A percentile compares a stretch with the other conserved stretches of the same genome.
These are phyloP conservation scores for Ampelomyces quisqualis DNA, from an alignment of 2,329 filamentous ascomycete genomes.

Conservation along the genomic window DNA sequence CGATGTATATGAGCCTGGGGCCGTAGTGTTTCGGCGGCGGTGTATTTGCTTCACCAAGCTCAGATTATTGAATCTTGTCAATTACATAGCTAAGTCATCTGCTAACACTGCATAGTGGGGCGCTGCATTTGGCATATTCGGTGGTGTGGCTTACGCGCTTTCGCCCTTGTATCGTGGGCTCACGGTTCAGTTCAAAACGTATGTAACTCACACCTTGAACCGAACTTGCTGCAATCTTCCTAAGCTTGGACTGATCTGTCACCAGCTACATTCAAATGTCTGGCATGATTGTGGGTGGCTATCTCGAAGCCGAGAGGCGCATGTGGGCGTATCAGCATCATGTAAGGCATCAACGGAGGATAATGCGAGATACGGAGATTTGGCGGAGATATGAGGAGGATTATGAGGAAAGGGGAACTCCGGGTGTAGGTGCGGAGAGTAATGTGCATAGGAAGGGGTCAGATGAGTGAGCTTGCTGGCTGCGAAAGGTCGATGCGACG, in stretches of 20 bases:
- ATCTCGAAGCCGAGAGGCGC: slow-evolving; percentile 72
- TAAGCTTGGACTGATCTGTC: neutral
- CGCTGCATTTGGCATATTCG: slow-evolving; percentile 62
- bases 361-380: slow-evolving; percentile 64
- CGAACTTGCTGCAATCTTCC: neutral
- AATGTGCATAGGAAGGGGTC: slow-evolving; percentile 21
- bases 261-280: slow-evolving; percentile 77
- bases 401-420: slow-evolving; percentile 47
- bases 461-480: slow-evolving; percentile 1
- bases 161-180: slow-evolving; percentile 69
- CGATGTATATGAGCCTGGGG: neutral
- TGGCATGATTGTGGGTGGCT: slow-evolving; percentile 77
- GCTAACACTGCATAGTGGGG: slow-evolving; percentile 59
- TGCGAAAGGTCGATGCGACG: neutral
- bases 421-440: slow-evolving; percentile 40
- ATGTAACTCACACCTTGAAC: slow-evolving; percentile 8
- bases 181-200: slow-evolving; percentile 42
- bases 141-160: slow-evolving; percentile 61
- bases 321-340: slow-evolving; percentile 67
- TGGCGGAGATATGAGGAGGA: slow-evolving; percentile 69
- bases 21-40: too few species aligned
- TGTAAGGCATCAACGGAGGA: slow-evolving; percentile 64
- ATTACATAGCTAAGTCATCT: neutral
- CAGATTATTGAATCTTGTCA: too few species aligned
- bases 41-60: too few species aligned